Conservation (phyloP, 1,284 basidiomycete species). For the Pyrrhoderma noxium region DNA sequence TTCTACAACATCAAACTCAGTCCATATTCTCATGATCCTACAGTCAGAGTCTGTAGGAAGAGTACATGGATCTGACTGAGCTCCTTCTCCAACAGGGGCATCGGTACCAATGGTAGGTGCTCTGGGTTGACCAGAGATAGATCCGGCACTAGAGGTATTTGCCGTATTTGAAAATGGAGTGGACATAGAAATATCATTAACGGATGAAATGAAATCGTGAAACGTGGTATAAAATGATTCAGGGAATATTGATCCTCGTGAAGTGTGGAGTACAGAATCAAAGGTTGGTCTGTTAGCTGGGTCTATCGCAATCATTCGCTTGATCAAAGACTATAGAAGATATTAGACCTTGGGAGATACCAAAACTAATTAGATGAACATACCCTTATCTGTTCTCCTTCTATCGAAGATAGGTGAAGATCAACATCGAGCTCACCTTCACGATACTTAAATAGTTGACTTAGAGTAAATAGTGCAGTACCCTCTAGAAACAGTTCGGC, state of each 20-base stretch:
- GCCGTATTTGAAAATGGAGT: conserved; percentile 37
- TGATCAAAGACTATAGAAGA: conserved; percentile 68
- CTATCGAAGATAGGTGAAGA: conserved; percentile 65
- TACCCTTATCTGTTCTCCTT: conserved; percentile 70
- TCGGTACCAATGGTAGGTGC: conserved; percentile 23
- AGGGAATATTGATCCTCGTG: conserved; percentile 79
- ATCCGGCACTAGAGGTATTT: conserved; percentile 27
- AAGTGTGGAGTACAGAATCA: conserved; percentile 70
- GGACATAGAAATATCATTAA: conserved; percentile 58
- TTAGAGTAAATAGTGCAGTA: conserved; percentile 87
- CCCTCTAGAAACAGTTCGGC: conserved; percentile 97
- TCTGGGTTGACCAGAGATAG: conserved; percentile 21
- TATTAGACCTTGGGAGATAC: not conserved
- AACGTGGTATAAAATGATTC: conserved; percentile 93
- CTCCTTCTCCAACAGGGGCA: conserved; percentile 21
- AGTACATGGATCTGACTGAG: conserved; percentile 27
- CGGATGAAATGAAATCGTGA: conserved; percentile 79
- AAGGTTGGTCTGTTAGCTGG: conserved; percentile 76
- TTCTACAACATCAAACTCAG: conserved; percentile 73
- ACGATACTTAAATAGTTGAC: conserved; percentile 93
- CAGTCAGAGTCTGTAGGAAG: conserved; percentile 74
- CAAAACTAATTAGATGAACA: not conserved
- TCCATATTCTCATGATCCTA: conserved; percentile 71
- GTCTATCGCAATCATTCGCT: conserved; percentile 84
- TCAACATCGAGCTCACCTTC: conserved; percentile 81